Conservation (phyloP, 2,329 filamentous ascomycete genomes). For the Beauveria australis region DNA sequence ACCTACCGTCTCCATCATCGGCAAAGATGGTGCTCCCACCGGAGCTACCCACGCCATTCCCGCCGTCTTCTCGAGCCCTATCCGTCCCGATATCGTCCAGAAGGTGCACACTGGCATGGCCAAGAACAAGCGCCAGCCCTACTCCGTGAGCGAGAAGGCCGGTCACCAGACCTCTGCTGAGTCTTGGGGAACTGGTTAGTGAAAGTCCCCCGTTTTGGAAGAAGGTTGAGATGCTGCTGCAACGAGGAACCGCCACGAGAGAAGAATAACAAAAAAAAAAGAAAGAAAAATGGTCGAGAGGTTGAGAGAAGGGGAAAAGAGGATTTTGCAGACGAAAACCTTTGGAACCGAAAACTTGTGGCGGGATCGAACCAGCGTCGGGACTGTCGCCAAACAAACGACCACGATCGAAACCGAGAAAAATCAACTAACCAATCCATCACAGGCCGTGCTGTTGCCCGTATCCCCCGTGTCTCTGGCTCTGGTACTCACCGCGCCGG, state of each 20-base stretch:
- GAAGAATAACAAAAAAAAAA: no score
- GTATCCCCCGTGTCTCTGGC: conserved; percentile 99
- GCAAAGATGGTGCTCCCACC: conserved; percentile 88
- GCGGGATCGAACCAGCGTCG: not conserved
- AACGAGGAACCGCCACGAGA: not conserved
- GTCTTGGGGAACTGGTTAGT: conserved; percentile 98
- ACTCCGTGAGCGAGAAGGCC: conserved; percentile 99
- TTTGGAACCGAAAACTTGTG: not conserved
- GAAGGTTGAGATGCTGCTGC: not conserved
- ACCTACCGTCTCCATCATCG: conserved; percentile 95
- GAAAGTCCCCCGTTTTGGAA: not conserved
- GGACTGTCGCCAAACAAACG: not conserved
- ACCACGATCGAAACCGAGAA: not conserved
- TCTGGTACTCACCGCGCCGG: conserved; percentile 99
- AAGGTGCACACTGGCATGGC: conserved; percentile 98
- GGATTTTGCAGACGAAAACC: not conserved
- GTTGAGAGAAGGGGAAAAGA: not conserved
- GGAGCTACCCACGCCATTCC: conserved; percentile 87
- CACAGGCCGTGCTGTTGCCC: conserved; percentile 92
- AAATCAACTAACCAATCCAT: not conserved
- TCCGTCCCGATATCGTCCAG: conserved; percentile 99
- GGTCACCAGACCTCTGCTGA: conserved; percentile 99
- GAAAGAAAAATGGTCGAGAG: not conserved
- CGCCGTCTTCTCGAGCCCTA: conserved; percentile 93
- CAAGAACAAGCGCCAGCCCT: conserved; percentile 99